Conservation (phyloP, 495 filamentous ascomycete genomes). For the Sabuloglossum arenarium region DNA sequence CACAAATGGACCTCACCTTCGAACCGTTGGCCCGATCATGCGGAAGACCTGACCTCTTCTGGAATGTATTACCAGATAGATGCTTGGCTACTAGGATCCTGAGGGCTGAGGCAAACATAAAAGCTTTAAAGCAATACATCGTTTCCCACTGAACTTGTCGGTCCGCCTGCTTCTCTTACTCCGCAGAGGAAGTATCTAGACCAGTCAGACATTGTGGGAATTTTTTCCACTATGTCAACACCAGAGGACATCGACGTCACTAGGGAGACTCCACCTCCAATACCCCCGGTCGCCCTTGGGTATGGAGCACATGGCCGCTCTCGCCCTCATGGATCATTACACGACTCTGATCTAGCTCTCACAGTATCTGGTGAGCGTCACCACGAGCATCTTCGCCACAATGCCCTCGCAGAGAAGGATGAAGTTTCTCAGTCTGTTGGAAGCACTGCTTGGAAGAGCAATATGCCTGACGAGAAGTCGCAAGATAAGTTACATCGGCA, state of each 20-base stretch:
- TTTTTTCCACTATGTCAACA: background rate
- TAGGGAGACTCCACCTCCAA: background rate
- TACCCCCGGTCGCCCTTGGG: background rate
- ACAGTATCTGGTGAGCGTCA: slow-evolving; percentile 25
- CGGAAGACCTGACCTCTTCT: too few species aligned
- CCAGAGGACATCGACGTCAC: background rate
- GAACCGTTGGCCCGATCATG: too few species aligned
- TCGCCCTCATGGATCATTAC: background rate
- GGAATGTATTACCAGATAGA: too few species aligned
- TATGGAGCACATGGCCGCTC: too few species aligned
- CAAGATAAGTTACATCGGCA: slow-evolving; percentile 20
- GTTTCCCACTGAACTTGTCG: too few species aligned
- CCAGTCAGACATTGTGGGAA: background rate
- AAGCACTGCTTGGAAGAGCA: slow-evolving; percentile 22
- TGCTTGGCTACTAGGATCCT: too few species aligned
- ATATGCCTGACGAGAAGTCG: slow-evolving; percentile 21
- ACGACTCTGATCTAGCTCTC: slow-evolving; percentile 19
- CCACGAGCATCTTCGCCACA: slow-evolving; percentile 31
- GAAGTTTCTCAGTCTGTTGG: slow-evolving; percentile 28
- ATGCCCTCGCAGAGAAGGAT: slow-evolving; percentile 22
- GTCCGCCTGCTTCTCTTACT: too few species aligned
- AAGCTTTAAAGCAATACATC: too few species aligned
- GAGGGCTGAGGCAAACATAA: too few species aligned
- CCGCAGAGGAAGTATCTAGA: background rate
- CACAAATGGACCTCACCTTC: too few species aligned